Percentiles rank a stretch among this genome's conserved stretches.
These are phyloP conservation scores for Pseudoturritis turrita DNA, from an alignment of 345 rosid genomes.

Conservation along the genomic window DNA sequence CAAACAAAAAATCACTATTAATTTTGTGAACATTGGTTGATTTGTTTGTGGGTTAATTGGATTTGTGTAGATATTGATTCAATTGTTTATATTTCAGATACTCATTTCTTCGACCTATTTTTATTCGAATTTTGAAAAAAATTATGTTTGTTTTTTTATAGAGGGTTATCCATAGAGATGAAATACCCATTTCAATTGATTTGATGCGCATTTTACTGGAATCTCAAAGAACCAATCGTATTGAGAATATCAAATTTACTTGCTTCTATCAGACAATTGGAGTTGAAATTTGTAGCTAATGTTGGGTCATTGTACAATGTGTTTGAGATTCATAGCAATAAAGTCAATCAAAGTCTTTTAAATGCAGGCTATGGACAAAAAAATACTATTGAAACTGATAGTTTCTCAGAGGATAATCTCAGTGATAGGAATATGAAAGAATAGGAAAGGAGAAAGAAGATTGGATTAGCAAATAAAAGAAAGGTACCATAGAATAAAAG, in stretches of 20 bases:
- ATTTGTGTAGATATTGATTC: neutral
- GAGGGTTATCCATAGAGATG: constrained; percentile 10
- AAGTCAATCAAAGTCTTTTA: too few relatives aligned
- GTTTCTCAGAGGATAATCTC: neutral
- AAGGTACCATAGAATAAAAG: constrained; percentile 88
- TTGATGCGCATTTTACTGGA: constrained; percentile 5
- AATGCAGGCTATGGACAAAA: constrained; percentile 16
- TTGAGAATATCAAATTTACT: constrained; percentile 20
- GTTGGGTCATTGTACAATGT: constrained; percentile 8
- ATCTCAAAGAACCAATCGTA: constrained; percentile 12
- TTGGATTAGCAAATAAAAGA: constrained; percentile 72
- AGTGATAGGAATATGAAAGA: constrained; percentile 38
- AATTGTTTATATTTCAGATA: too few relatives aligned
- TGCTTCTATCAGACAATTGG: constrained; percentile 28
- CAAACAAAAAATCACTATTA: too few relatives aligned
- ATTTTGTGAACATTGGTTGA: neutral
- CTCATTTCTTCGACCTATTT: neutral
- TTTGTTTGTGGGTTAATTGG: neutral
- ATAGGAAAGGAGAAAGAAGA: constrained; percentile 54
- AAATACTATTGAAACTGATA: constrained; percentile 13
- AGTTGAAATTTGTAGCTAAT: constrained; percentile 23
- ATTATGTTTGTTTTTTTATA: neutral
- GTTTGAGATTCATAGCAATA: constrained; percentile 19
- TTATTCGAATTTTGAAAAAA: too few relatives aligned
- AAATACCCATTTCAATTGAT: constrained; percentile 17